These are phyloP conservation scores for Papiliotrema flavescens DNA, from an alignment of 1,284 basidiomycete species.

Conservation along the genomic window DNA sequence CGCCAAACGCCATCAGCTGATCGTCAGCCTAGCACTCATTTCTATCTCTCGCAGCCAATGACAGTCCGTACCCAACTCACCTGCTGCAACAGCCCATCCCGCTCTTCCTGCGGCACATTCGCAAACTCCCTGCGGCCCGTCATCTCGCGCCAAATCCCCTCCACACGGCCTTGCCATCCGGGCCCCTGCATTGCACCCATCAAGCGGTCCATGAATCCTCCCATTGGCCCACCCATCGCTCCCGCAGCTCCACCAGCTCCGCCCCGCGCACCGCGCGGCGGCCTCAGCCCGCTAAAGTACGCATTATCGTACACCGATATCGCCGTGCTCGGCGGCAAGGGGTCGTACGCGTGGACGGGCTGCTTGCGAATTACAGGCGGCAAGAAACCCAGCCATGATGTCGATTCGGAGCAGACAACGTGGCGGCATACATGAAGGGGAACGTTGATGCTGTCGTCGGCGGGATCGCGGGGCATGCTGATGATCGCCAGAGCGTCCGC, in stretches of 20 bases:
- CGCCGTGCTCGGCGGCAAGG: constrained; percentile 64
- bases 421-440: constrained; percentile 64
- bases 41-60: too few species aligned
- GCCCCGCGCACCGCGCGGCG: constrained; percentile 1
- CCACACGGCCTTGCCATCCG: constrained; percentile 19
- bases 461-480: constrained; percentile 41
- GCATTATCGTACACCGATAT: constrained; percentile 61
- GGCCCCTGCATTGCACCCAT: constrained; percentile 5
- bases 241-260: constrained; percentile 2
- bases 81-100: constrained; percentile 25
- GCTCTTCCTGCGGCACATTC: constrained; percentile 21
- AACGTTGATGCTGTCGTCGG: constrained; percentile 26
- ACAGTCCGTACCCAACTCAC: constrained; percentile 13
- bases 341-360: constrained; percentile 68
- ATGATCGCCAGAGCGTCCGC: constrained; percentile 45
- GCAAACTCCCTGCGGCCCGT: constrained; percentile 18
- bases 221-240: constrained; percentile 13
- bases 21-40: not conserved
- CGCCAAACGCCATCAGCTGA: constrained; percentile 7
- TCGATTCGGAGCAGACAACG: constrained; percentile 62
- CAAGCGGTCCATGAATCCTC: constrained; percentile 18
- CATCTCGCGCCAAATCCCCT: constrained; percentile 14
- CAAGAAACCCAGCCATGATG: constrained; percentile 66
- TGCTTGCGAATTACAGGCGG: constrained; percentile 54
- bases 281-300: constrained; percentile 62